Evolutionary conservation across 495 filamentous ascomycete genomes (phyloP).

Genomic region (Aspergillus funiculosus): DNA sequence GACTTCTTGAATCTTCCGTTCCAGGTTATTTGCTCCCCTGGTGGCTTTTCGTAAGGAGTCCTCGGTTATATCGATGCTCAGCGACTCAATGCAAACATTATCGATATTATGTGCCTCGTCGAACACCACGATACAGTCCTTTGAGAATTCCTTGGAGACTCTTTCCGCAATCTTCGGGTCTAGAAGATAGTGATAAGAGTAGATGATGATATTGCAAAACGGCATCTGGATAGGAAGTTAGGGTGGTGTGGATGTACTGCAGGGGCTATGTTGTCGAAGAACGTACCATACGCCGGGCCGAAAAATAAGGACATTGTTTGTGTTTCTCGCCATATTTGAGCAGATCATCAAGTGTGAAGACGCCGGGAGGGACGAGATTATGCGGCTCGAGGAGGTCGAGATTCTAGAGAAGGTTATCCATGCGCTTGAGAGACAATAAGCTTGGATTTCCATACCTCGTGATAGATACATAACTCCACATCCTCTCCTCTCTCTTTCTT

Average conservation of each 20-base stretch:
- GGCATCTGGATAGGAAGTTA: conserved; percentile 61
- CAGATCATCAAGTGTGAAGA: conserved; percentile 92
- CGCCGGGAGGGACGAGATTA: conserved; percentile 85
- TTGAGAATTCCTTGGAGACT: conserved; percentile 92
- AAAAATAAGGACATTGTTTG: conserved; percentile 98
- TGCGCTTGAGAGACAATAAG: not conserved
- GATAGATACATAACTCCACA: conserved; percentile 89
- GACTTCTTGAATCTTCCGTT: conserved; percentile 87
- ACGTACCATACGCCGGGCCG: conserved; percentile 81
- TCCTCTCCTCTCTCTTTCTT: conserved; percentile 93
- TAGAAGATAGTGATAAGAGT: conserved; percentile 96
- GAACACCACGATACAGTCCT: conserved; percentile 98
- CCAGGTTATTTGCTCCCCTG: conserved; percentile 81
- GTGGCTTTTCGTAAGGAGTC: conserved; percentile 86
- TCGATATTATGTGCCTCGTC: conserved; percentile 99
- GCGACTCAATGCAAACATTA: conserved; percentile 97
- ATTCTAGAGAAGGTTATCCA: conserved; percentile 53
- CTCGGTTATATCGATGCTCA: conserved; percentile 94
- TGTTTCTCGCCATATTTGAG: conserved; percentile 85
- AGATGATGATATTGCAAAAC: conserved; percentile 98
- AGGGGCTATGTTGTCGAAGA: not conserved
- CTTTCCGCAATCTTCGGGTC: conserved; percentile 98
- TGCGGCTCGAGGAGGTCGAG: conserved; percentile 91
- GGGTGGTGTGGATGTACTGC: not conserved
- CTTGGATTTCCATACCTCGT: conserved; percentile 57